Base-by-base conservation (phyloP, 768 basidiomycete species). In the Royoungia palumana region DNA sequence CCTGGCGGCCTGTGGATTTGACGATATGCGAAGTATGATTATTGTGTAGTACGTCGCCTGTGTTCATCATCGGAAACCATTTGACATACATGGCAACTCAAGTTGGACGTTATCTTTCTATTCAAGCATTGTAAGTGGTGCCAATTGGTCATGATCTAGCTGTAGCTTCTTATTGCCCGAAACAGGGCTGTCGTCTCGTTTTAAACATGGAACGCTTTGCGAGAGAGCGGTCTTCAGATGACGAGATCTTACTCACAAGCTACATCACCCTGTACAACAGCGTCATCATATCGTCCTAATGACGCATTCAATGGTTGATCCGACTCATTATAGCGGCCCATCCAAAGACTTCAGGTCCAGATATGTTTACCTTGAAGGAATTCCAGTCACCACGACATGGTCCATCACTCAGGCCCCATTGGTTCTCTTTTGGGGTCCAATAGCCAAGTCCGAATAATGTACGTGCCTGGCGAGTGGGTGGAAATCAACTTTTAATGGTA, bases 171-270 rank as follows among this genome's bases (percentile, higher is more conserved):
- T 10, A n/a, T n/a, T 21, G 8, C 24, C 20, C 34, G 2, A 6
- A 19, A n/a, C 6, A 64, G 63, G 65, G 62, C 3, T 56, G 52
- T 41, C 56, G 47, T 41, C 54, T 64, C 22, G 53, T 59, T 37
- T 41, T 66, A 34, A 56, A 66, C n/a, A 64, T 59, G 62, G 54
- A 55, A 45, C 27, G 34, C 12, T 56, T 64, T 9, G 40, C 49
- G 13, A 47, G 47, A 42, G 36, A 30, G n/a, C 25, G 44, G 13
- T 4, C 28, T 21, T 34, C 12, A 14, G 34, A 53, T 1, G 50
- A 52, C 20, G 51, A 44, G 20, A 40, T 59, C 21, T 6, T 36
- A 22, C 19, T 53, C 12, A 62, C 53, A 1, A 54, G 28, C 27
- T 39, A 48, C 9, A 46, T 53, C 25, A 24, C 48, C 19, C 21